phyloP scores from a whole-genome alignment of 2,329 filamentous ascomycete genomes.

The Juglanconis sp. region DNA sequence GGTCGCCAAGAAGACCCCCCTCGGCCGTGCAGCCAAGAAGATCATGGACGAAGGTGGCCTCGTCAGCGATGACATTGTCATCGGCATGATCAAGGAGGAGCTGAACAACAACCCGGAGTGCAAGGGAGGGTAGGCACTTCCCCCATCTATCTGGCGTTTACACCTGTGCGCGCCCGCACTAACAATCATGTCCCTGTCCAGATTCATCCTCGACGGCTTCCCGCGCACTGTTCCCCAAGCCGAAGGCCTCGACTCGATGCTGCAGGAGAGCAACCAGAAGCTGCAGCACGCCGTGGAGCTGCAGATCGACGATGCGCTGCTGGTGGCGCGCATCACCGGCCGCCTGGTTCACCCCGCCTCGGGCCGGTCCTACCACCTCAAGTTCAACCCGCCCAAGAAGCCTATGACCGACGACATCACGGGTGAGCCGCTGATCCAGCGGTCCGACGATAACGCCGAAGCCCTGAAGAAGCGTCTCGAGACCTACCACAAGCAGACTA shows the following conservation, averaged over 20 bases:
- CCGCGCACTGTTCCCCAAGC: constrained; percentile 95
- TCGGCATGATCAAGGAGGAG: constrained; percentile 99
- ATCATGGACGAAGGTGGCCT: constrained; percentile 99
- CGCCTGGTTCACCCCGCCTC: constrained; percentile 94
- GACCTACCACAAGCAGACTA: constrained; percentile 93
- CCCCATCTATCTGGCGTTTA: neutral
- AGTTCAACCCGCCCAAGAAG: constrained; percentile 96
- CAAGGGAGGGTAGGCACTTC: constrained; percentile 75
- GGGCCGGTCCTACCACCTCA: constrained; percentile 94
- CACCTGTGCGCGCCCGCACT: constrained; percentile 18
- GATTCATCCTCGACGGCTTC: constrained; percentile 99
- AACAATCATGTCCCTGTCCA: constrained; percentile 34
- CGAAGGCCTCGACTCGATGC: constrained; percentile 91
- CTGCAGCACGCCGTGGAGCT: constrained; percentile 96
- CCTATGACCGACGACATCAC: constrained; percentile 95
- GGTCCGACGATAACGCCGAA: constrained; percentile 94
- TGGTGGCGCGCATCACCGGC: constrained; percentile 94
- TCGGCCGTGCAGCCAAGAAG: constrained; percentile 97
- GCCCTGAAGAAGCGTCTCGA: constrained; percentile 90
- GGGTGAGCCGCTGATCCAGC: constrained; percentile 92
- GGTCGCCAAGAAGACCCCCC: constrained; percentile 92
- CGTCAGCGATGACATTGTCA: constrained; percentile 98
- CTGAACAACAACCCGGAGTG: constrained; percentile 92
- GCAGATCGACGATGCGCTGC: constrained; percentile 89
- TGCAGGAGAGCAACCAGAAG: constrained; percentile 70